Conservation (phyloP, 2,329 filamentous ascomycete species). For the Dryadomyces sulphureus region DNA sequence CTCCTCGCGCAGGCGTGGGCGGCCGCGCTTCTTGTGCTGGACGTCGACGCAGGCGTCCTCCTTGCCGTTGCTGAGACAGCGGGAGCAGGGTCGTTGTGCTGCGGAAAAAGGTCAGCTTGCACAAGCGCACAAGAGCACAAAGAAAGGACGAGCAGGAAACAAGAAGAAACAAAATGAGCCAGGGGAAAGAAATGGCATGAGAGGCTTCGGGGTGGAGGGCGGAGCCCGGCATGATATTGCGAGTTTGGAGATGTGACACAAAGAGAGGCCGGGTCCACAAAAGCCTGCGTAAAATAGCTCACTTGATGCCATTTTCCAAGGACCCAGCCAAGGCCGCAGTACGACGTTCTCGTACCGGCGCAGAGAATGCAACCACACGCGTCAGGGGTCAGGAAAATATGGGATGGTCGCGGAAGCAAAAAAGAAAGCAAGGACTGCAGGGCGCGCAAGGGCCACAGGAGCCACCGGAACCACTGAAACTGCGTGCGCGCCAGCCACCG, state of each 20-base stretch:
- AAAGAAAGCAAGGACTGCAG: background rate
- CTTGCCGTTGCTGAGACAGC: slow-evolving; percentile 66
- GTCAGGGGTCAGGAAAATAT: background rate
- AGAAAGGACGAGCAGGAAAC: background rate
- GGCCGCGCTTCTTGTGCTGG: slow-evolving; percentile 71
- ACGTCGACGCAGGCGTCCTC: slow-evolving; percentile 71
- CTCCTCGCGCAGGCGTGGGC: slow-evolving; percentile 63
- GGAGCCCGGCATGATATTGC: no score
- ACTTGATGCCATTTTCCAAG: background rate
- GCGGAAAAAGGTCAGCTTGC: no score
- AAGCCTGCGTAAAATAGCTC: background rate
- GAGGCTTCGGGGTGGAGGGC: no score
- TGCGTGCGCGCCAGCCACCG: no score
- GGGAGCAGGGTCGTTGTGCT: slow-evolving; percentile 65
- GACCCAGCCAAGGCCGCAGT: background rate
- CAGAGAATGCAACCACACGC: background rate
- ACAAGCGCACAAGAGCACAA: no score
- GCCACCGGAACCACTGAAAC: no score
- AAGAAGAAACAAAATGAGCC: background rate
- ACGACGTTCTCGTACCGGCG: no score
- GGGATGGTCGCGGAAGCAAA: no score
- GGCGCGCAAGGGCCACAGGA: no score
- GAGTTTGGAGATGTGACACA: background rate
- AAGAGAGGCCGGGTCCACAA: background rate
- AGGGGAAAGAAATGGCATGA: background rate